phyloP scores from a whole-genome alignment of 176 grass and related monocot species.

The Cenchrus fungigraminus region DNA sequence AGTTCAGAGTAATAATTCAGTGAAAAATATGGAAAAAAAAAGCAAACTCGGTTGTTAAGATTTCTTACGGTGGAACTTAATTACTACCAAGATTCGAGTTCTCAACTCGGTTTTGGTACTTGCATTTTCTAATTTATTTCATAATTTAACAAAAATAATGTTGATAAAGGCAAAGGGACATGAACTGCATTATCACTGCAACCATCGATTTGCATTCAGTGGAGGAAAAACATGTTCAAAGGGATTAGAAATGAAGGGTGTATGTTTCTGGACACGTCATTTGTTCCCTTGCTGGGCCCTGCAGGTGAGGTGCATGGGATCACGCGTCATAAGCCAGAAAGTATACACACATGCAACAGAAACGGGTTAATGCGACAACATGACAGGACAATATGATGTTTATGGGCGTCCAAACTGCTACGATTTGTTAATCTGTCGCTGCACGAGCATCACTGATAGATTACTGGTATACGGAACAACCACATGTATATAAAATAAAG shows the following conservation, averaged over 20 bases:
- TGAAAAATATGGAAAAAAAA: background rate
- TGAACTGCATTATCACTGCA: background rate
- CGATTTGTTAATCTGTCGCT: background rate
- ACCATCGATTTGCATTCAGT: background rate
- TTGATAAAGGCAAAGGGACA: too few species aligned
- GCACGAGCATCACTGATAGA: background rate
- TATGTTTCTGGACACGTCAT: slow-evolving; percentile 7
- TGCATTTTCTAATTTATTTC: too few species aligned
- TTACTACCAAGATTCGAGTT: too few species aligned
- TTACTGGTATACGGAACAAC: background rate
- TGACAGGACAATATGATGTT: background rate
- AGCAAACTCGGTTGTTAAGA: too few species aligned
- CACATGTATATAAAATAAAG: background rate
- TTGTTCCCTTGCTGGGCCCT: background rate
- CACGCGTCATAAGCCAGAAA: background rate
- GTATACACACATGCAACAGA: background rate
- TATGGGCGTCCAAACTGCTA: background rate
- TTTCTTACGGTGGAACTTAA: too few species aligned
- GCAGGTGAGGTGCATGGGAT: background rate
- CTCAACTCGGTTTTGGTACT: too few species aligned
- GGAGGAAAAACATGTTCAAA: background rate
- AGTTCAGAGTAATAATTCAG: background rate
- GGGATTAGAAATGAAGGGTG: slow-evolving; percentile 13
- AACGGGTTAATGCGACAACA: background rate
- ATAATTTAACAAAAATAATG: too few species aligned